A percentile compares a stretch with the other conserved stretches of the same genome.
phyloP scores from a whole-genome alignment of 1,139 yeast genomes.

The Suhomyces chickasaworum region DNA sequence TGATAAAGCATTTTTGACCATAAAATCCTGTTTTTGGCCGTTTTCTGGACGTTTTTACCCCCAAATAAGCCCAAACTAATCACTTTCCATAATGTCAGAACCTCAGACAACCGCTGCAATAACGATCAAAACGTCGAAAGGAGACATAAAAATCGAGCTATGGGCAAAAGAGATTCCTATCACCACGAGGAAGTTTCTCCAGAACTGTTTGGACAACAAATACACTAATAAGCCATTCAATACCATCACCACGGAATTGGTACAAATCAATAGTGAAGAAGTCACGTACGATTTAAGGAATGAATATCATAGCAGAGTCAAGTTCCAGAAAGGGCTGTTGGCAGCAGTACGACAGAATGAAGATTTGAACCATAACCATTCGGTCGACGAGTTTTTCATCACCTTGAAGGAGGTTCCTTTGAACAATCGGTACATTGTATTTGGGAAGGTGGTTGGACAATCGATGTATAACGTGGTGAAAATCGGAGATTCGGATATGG shows the following conservation, averaged over 20 bases:
- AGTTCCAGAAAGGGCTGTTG: conserved; percentile 58
- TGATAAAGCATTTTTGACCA: neutral
- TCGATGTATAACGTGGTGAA: conserved; percentile 55
- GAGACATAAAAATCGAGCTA: conserved; percentile 59
- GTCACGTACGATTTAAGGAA: conserved; percentile 28
- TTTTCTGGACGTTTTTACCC: too few species aligned
- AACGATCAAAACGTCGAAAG: conserved; percentile 57
- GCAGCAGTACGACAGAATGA: conserved; percentile 46
- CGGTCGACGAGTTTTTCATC: conserved; percentile 54
- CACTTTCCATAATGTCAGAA: conserved; percentile 30
- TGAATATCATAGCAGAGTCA: conserved; percentile 59
- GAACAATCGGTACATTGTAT: conserved; percentile 50
- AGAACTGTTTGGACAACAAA: conserved; percentile 46
- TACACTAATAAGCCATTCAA: conserved; percentile 48
- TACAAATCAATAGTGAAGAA: conserved; percentile 36
- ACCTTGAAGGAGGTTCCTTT: conserved; percentile 51
- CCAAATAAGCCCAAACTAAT: too few species aligned
- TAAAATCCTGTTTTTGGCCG: too few species aligned
- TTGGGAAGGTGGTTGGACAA: conserved; percentile 67
- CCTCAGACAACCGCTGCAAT: conserved; percentile 67
- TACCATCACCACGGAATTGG: conserved; percentile 37
- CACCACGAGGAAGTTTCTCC: conserved; percentile 51
- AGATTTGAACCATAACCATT: conserved; percentile 31
- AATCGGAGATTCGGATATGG: conserved; percentile 54
- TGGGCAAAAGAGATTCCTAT: conserved; percentile 74